These are phyloP conservation scores for Malassezia furfur DNA, from an alignment of 1,284 basidiomycete species.

Conservation along the genomic window DNA sequence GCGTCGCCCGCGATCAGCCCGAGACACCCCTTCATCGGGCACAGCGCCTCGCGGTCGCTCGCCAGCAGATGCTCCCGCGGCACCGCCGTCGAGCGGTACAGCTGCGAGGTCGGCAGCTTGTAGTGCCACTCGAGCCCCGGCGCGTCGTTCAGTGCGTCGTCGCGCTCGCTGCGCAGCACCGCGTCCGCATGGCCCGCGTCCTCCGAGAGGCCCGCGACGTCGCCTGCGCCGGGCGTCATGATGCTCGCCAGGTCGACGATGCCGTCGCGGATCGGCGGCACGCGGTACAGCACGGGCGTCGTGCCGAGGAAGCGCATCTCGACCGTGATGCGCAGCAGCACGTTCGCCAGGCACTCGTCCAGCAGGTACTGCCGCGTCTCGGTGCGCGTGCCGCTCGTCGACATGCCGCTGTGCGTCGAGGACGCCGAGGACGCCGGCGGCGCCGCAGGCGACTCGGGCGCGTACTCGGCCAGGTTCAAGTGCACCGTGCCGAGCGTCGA, in stretches of 20 bases:
- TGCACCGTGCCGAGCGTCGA: constrained; percentile 16
- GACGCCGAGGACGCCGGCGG: background rate
- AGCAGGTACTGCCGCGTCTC: constrained; percentile 64
- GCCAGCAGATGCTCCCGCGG: constrained; percentile 7
- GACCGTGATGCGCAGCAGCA: constrained; percentile 62
- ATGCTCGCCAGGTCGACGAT: constrained; percentile 21
- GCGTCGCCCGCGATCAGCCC: background rate
- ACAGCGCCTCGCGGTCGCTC: background rate
- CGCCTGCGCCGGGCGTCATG: background rate
- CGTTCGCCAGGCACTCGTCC: constrained; percentile 66
- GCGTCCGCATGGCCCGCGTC: background rate
- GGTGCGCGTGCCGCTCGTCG: constrained; percentile 11
- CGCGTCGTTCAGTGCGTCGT: background rate
- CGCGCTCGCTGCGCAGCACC: background rate
- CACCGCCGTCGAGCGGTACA: background rate
- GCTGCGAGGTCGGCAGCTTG: constrained; percentile 11
- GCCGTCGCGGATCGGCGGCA: constrained; percentile 46
- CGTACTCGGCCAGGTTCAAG: constrained; percentile 68
- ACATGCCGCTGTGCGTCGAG: background rate
- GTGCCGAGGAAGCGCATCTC: constrained; percentile 58
- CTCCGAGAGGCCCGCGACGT: background rate
- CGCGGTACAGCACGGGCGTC: constrained; percentile 54
- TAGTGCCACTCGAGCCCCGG: constrained; percentile 16
- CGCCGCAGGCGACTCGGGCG: constrained; percentile 52
- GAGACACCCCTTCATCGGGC: background rate